Evolutionary conservation across 2,329 filamentous ascomycete species (phyloP).

Genomic region (Elsinoe batatas): DNA sequence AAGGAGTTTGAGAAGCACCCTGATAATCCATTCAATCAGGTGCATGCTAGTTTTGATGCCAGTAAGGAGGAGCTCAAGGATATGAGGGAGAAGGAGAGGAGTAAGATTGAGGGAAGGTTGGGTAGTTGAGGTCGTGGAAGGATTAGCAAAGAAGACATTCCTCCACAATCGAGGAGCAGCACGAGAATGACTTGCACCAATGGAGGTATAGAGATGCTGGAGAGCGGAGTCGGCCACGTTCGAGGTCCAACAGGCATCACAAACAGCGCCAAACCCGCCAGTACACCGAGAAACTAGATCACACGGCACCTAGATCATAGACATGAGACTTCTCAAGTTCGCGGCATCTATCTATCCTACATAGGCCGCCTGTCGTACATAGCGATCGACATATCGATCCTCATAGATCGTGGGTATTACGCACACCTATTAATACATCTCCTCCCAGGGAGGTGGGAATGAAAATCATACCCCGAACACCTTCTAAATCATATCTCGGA

Average conservation of each 20-base stretch:
- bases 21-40: conserved; percentile 93
- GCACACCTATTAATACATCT: conserved; percentile 6
- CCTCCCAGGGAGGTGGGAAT: not conserved
- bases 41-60: conserved; percentile 59
- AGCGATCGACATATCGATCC: conserved; percentile 9
- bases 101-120: conserved; percentile 65
- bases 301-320: not conserved
- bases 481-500: not conserved
- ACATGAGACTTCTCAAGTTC: not conserved
- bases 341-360: conserved; percentile 3
- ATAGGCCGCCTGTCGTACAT: conserved; percentile 10
- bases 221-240: no score
- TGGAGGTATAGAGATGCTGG: not conserved
- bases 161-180: not conserved
- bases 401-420: conserved; percentile 2
- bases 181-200: not conserved
- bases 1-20: conserved; percentile 94
- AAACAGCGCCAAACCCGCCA: no score
- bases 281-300: not conserved
- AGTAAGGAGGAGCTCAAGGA: conserved; percentile 64
- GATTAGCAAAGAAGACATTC: no score
- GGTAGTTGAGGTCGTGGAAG: conserved; percentile 22
- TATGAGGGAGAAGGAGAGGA: conserved; percentile 55
- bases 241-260: no score
- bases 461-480: not conserved